A percentile compares a stretch with the other conserved stretches of the same genome.
These are phyloP conservation scores for Climacium dendroides DNA, from an alignment of 225 moss, liverwort and hornwort species.

Conservation along the genomic window DNA sequence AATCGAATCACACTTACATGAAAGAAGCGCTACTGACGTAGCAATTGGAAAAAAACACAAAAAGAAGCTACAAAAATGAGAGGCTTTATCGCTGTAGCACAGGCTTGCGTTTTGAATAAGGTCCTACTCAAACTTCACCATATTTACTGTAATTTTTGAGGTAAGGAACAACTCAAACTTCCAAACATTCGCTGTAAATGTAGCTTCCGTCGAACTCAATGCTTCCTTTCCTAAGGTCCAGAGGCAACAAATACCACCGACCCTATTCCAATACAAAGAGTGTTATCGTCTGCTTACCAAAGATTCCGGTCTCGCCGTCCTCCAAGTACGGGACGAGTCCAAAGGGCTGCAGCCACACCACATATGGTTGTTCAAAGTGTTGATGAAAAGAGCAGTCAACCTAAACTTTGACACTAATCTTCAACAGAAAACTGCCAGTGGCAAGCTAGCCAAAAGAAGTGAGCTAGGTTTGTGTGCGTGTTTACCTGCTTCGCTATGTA, in stretches of 20 bases:
- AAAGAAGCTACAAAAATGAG: not conserved
- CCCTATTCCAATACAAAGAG: not conserved
- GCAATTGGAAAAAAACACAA: not conserved
- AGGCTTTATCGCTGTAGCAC: not conserved
- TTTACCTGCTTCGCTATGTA: conserved; percentile 15
- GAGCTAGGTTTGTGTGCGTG: not conserved
- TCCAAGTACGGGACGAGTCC: conserved; percentile 5
- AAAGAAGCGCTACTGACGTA: not conserved
- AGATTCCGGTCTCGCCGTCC: conserved; percentile 12
- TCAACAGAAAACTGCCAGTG: not conserved
- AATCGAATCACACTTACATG: not conserved
- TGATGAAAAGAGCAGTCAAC: not conserved
- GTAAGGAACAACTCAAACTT: not conserved
- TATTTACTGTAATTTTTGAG: not conserved
- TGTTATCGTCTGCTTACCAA: not conserved
- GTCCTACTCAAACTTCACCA: not conserved
- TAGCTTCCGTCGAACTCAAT: not conserved
- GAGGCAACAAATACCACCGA: not conserved
- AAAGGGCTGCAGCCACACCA: conserved; percentile 20
- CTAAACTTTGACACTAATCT: too few species aligned
- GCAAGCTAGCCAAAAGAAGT: not conserved
- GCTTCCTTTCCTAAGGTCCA: too few species aligned
- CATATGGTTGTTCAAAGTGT: not conserved
- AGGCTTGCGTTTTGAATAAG: not conserved
- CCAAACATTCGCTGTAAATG: not conserved